These are phyloP conservation scores for Acanthamoeba triangularis DNA, from an alignment of 208 protist genomes.

Conservation along the genomic window DNA sequence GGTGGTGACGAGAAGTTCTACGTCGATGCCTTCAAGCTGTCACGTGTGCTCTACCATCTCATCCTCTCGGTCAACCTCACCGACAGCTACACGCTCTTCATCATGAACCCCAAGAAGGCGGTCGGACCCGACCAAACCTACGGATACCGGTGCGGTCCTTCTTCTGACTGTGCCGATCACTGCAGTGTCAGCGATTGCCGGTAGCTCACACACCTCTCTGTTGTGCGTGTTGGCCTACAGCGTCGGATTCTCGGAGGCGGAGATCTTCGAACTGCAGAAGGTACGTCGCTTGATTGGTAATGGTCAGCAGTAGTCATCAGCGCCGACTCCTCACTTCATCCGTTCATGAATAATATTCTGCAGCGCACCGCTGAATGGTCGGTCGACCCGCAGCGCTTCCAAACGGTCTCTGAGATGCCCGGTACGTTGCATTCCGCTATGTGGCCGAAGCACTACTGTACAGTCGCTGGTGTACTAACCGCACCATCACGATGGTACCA, in stretches of 20 bases:
- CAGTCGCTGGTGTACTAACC: neutral
- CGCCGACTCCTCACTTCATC: too few relatives aligned
- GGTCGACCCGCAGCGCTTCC: conserved; percentile 24
- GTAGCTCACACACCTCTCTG: too few relatives aligned
- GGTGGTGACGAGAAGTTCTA: neutral
- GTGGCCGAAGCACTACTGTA: neutral
- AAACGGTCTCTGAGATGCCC: neutral
- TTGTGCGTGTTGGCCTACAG: neutral
- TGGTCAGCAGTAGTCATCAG: neutral
- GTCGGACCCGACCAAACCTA: neutral
- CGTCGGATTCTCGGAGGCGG: conserved; percentile 26
- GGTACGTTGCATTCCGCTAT: neutral
- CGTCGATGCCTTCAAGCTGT: conserved; percentile 56
- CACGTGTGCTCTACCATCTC: conserved; percentile 24
- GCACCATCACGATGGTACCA: neutral
- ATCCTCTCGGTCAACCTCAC: conserved; percentile 34
- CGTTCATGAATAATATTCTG: neutral
- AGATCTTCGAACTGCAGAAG: conserved; percentile 7
- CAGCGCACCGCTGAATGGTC: conserved; percentile 14
- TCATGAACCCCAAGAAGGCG: conserved; percentile 50
- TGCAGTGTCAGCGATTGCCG: neutral
- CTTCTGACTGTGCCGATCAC: neutral
- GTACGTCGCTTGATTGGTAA: neutral
- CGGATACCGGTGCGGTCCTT: conserved; percentile 8
- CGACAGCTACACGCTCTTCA: conserved; percentile 59